These are phyloP conservation scores for Ochetophila trinervis DNA, from an alignment of 306 rosid species.

Conservation along the genomic window DNA sequence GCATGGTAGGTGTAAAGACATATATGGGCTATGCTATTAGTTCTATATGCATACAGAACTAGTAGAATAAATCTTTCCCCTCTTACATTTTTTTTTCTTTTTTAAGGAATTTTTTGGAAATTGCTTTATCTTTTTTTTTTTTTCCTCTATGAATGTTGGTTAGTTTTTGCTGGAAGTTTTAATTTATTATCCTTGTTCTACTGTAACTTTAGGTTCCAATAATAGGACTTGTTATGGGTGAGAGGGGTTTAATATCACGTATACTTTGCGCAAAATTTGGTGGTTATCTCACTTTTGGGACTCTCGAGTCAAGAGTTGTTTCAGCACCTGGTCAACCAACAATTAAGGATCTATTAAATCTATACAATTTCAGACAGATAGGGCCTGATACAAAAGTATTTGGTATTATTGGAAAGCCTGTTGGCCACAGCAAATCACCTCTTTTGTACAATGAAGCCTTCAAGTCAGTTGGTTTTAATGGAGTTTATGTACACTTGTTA, in stretches of 20 bases:
- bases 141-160: neutral
- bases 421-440: slow-evolving; percentile 90
- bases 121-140: neutral
- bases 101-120: neutral
- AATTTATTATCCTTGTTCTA: neutral
- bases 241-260: slow-evolving; percentile 77
- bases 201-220: slow-evolving; percentile 70
- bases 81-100: neutral
- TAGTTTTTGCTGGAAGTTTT: slow-evolving; percentile 9
- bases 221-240: slow-evolving; percentile 93
- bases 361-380: slow-evolving; percentile 66
- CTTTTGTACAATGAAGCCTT: slow-evolving; percentile 61
- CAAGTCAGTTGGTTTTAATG: slow-evolving; percentile 70
- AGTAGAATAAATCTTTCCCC: neutral
- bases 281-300: slow-evolving; percentile 83
- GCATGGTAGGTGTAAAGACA: neutral
- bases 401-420: slow-evolving; percentile 91
- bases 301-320: slow-evolving; percentile 69
- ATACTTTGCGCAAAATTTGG: slow-evolving; percentile 89
- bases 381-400: slow-evolving; percentile 78
- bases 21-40: neutral
- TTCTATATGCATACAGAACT: neutral
- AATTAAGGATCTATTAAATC: slow-evolving; percentile 59
- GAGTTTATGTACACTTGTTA: slow-evolving; percentile 70
- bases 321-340: slow-evolving; percentile 98